A percentile compares a stretch with the other conserved stretches of the same genome.
phyloP scores from a whole-genome alignment of 2,329 filamentous ascomycete genomes.

The Didymella arachidicola region DNA sequence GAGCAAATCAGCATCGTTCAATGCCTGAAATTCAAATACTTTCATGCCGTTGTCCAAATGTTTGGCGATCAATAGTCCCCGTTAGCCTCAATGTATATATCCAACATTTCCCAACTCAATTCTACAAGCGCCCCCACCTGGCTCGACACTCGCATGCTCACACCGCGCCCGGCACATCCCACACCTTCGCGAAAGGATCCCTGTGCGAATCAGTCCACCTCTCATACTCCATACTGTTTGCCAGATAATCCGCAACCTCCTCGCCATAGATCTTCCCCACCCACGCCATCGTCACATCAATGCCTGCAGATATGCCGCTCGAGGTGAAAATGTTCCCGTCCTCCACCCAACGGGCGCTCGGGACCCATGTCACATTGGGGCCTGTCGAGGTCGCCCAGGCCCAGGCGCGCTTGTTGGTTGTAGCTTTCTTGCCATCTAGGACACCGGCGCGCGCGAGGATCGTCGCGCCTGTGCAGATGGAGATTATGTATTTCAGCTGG shows the following conservation, averaged over 20 bases:
- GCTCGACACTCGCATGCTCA: neutral
- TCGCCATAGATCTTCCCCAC: slow-evolving; percentile 62
- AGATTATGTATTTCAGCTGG: slow-evolving; percentile 62
- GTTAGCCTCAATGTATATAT: neutral
- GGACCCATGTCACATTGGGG: slow-evolving; percentile 63
- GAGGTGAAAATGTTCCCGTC: slow-evolving; percentile 73
- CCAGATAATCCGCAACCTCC: slow-evolving; percentile 58
- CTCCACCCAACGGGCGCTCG: slow-evolving; percentile 64
- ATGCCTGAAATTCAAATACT: neutral
- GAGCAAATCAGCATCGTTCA: neutral
- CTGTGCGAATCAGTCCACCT: slow-evolving; percentile 57
- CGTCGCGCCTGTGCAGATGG: slow-evolving; percentile 70
- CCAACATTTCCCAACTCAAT: neutral
- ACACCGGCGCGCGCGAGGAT: slow-evolving; percentile 66
- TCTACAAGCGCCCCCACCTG: neutral
- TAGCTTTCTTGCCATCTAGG: slow-evolving; percentile 66
- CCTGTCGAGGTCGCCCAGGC: slow-evolving; percentile 55
- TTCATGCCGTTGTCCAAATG: neutral
- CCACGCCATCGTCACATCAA: slow-evolving; percentile 67
- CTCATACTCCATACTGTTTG: slow-evolving; percentile 63
- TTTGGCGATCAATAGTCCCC: neutral
- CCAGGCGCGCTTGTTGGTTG: slow-evolving; percentile 71
- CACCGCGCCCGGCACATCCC: slow-evolving; percentile 23
- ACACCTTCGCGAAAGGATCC: slow-evolving; percentile 63
- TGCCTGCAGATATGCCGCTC: slow-evolving; percentile 69